A percentile compares a stretch with the other conserved stretches of the same genome.
Evolutionary conservation across 2,329 filamentous ascomycete genomes (phyloP).

Genomic region (Fusarium sambucinum): DNA sequence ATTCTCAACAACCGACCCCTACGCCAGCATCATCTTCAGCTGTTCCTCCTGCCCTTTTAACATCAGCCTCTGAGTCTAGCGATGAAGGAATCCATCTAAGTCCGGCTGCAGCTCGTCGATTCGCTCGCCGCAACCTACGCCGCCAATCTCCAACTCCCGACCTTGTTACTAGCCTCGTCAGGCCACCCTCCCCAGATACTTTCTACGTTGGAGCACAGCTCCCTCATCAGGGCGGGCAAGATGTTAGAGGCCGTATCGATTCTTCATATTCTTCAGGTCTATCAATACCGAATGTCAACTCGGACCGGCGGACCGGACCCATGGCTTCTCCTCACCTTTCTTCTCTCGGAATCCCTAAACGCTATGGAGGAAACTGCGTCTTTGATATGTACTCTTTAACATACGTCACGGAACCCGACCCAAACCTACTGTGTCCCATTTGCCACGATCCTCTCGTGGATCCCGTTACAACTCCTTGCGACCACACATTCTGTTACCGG

Average conservation of each 20-base stretch:
- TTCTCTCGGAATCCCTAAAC: constrained; percentile 55
- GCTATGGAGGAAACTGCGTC: constrained; percentile 54
- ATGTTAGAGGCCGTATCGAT: constrained; percentile 29
- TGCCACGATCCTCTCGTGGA: constrained; percentile 72
- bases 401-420: constrained; percentile 59
- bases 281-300: constrained; percentile 41
- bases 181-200: constrained; percentile 54
- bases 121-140: constrained; percentile 54
- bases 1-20: constrained; percentile 32
- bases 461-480: constrained; percentile 71
- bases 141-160: constrained; percentile 55
- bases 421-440: constrained; percentile 65
- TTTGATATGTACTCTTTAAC: constrained; percentile 62
- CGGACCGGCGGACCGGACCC: constrained; percentile 52
- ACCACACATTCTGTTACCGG: constrained; percentile 73
- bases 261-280: constrained; percentile 29
- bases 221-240: constrained; percentile 42
- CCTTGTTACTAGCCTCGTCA: constrained; percentile 56
- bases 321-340: constrained; percentile 54
- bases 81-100: constrained; percentile 54
- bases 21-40: constrained; percentile 10
- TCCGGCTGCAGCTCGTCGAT: constrained; percentile 52
- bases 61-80: constrained; percentile 52
- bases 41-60: constrained; percentile 20
- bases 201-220: constrained; percentile 50